phyloP scores from a whole-genome alignment of 148 eudicot genomes.

The Rheum nobile region DNA sequence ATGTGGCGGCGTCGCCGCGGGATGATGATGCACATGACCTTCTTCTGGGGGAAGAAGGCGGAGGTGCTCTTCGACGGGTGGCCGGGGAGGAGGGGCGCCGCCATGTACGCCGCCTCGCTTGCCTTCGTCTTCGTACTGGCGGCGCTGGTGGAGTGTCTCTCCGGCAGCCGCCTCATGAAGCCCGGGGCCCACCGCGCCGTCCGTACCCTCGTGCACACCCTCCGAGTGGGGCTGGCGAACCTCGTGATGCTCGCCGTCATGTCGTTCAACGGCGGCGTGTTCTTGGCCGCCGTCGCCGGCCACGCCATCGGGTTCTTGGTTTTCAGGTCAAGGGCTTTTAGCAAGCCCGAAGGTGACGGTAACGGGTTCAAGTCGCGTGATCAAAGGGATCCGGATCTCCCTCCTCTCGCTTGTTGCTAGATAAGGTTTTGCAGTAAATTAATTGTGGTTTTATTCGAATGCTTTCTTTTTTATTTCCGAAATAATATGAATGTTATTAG shows the following conservation, averaged over 20 bases:
- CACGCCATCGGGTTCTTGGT: conserved; percentile 35
- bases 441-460: background rate
- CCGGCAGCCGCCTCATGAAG: conserved; percentile 20
- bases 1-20: background rate
- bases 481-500: too few species aligned
- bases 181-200: conserved; percentile 12
- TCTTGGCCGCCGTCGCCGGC: conserved; percentile 27
- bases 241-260: conserved; percentile 37
- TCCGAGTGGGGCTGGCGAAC: conserved; percentile 41
- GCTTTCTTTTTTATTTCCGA: too few species aligned
- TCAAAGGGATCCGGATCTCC: conserved; percentile 18
- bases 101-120: conserved; percentile 40
- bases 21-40: conserved; percentile 85
- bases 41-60: conserved; percentile 64
- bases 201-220: conserved; percentile 24
- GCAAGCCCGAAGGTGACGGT: background rate
- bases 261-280: conserved; percentile 46
- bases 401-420: conserved; percentile 26
- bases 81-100: conserved; percentile 38
- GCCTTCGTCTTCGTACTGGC: conserved; percentile 34
- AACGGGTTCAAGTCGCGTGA: background rate
- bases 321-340: conserved; percentile 27
- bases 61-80: conserved; percentile 51
- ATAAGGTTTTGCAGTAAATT: background rate
- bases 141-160: conserved; percentile 44